A percentile compares a stretch with the other conserved stretches of the same genome.
Evolutionary conservation across 2,329 filamentous ascomycete genomes (phyloP).

Genomic region (Arthrinium puccinioides): DNA sequence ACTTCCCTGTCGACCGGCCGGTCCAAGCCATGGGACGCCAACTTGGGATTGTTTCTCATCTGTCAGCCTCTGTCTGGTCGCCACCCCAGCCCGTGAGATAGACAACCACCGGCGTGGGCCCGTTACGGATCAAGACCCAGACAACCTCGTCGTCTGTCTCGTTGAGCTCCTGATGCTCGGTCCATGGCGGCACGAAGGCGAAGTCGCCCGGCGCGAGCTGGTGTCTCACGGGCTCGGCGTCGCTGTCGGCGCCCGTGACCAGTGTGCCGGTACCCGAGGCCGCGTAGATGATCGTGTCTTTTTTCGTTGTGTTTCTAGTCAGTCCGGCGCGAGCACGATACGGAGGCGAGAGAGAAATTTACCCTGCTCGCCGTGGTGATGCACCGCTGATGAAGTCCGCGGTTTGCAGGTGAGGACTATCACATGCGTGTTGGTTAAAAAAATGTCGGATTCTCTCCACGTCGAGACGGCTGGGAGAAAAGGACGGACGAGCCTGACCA

Average conservation of each 20-base stretch:
- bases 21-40: neutral
- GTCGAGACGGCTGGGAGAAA: too few species aligned
- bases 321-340: too few species aligned
- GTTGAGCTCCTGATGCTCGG: constrained; percentile 65
- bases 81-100: constrained; percentile 58
- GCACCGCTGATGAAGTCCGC: constrained; percentile 52
- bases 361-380: constrained; percentile 66
- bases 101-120: constrained; percentile 52
- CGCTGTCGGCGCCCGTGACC: constrained; percentile 48
- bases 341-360: constrained; percentile 11
- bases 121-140: constrained; percentile 60
- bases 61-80: constrained; percentile 22
- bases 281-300: constrained; percentile 63
- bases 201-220: constrained; percentile 59
- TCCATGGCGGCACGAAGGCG: constrained; percentile 61
- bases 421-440: too few species aligned
- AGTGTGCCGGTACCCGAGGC: constrained; percentile 54
- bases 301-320: constrained; percentile 5
- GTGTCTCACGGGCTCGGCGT: constrained; percentile 42
- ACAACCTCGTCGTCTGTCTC: constrained; percentile 51
- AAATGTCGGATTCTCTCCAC: too few species aligned
- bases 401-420: constrained; percentile 59
- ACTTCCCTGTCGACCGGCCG: neutral
- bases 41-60: constrained; percentile 13
- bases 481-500: neutral